Base-by-base conservation (phyloP, 768 basidiomycete genomes). In the Phlebiopsis flavidoalba region DNA sequence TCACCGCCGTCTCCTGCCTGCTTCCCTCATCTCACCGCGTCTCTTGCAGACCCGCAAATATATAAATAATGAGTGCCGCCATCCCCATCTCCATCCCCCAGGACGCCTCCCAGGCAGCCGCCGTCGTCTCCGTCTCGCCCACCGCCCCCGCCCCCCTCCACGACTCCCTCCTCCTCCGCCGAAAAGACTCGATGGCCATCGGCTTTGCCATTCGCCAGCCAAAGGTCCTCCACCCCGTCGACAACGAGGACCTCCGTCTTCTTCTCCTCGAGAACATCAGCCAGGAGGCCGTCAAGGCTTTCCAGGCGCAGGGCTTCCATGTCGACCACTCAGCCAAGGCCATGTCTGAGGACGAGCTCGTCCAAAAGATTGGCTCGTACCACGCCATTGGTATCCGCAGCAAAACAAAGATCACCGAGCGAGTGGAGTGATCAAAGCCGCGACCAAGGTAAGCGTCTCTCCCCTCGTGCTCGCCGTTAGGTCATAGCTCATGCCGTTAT, bases 341-440 rank as follows among this genome's bases (percentile, higher is more conserved):
- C 60, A 83, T 94, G 79, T 83, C 83, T n/a, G 97, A 98, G 77
- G 89, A 91, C 55, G 95, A 98, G 77, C 91, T 99, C 60, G 75
- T 98, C 17, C 79, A 87, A 53, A 88, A 86, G 68, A 89, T 94
- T 48, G 83, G 86, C 61, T 75, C 80, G 3, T 98, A 97, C 75
- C 93, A 98, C 69, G 96, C 90, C 60, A 85, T 99, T 64, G 97
- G 97, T 57, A 99, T 99, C 72, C 87, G 97, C 53, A 93, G 90
- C 78, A 99, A 99, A 76, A 99, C 97, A 56, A 97, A 91, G 76
- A 91, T 99, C 67, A 98, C 97, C 5, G 84, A 88, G 53, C 84
- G 84, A 46, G 90, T 99, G 15, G 84, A 46, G 90, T 99, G 15
- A 83, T 99, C 69, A 87, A 90, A 66, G 90, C 92, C 12, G 93